phyloP scores from a whole-genome alignment of 257 asterid species.

The Solanum ahanhuiri region DNA sequence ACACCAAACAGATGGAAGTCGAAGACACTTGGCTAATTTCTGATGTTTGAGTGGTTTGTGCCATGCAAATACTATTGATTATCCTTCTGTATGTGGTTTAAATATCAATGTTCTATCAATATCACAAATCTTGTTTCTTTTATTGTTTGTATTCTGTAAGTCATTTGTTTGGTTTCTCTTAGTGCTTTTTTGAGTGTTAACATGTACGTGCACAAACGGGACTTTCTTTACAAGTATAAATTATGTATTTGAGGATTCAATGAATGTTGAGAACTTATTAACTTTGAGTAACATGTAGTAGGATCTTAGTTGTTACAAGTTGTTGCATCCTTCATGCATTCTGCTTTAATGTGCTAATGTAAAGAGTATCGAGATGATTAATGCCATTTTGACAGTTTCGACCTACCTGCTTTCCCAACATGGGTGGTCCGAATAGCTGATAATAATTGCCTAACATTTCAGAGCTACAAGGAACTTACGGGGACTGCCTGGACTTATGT shows the following conservation, averaged over 20 bases:
- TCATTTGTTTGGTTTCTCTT: neutral
- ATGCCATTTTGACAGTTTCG: neutral
- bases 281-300: neutral
- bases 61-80: neutral
- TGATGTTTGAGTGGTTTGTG: neutral
- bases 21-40: neutral
- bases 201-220: neutral
- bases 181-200: neutral
- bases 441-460: slow-evolving; percentile 25
- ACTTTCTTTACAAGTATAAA: neutral
- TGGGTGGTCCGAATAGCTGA: neutral
- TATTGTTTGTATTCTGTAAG: neutral
- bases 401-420: neutral
- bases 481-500: slow-evolving; percentile 69
- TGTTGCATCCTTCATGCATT: neutral
- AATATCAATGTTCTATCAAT: neutral
- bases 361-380: neutral
- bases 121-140: neutral
- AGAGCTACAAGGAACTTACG: slow-evolving; percentile 83
- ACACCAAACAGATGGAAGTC: neutral
- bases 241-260: neutral
- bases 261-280: neutral
- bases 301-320: neutral
- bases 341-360: neutral
- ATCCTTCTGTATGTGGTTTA: neutral